phyloP scores from a whole-genome alignment of 2,329 filamentous ascomycete genomes.

The Rhynchosporium graminicola region DNA sequence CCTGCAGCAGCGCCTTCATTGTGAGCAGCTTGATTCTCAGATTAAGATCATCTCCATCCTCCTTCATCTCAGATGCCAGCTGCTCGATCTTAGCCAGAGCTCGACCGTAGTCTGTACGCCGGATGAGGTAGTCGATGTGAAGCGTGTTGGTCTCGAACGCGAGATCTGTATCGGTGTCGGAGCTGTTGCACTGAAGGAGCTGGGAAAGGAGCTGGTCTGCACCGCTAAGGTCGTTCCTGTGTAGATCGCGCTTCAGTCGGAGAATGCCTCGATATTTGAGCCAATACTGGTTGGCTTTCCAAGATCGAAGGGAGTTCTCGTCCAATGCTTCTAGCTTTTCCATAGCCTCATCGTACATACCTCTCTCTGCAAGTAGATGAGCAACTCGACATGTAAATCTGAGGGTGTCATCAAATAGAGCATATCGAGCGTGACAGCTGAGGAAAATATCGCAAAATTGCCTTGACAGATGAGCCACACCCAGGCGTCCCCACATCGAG shows the following conservation, averaged over 20 bases:
- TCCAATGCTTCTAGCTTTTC: constrained; percentile 60
- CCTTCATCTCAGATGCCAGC: constrained; percentile 51
- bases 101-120: constrained; percentile 51
- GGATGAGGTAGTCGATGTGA: constrained; percentile 59
- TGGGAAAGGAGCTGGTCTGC: constrained; percentile 58
- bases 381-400: constrained; percentile 73
- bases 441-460: constrained; percentile 73
- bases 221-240: constrained; percentile 55
- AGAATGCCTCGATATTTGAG: constrained; percentile 66
- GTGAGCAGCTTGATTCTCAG: constrained; percentile 62
- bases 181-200: constrained; percentile 46
- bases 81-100: constrained; percentile 58
- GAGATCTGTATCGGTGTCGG: constrained; percentile 58
- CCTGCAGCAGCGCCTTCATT: constrained; percentile 61
- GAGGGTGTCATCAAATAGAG: constrained; percentile 75
- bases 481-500: constrained; percentile 75
- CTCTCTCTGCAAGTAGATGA: constrained; percentile 63
- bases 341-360: constrained; percentile 70
- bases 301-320: constrained; percentile 63
- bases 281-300: constrained; percentile 78
- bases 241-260: constrained; percentile 63
- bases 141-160: constrained; percentile 58
- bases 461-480: constrained; percentile 56
- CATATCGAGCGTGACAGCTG: constrained; percentile 65
- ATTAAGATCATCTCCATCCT: constrained; percentile 60